These are phyloP conservation scores for Colletotrichum karsti DNA, from an alignment of 2,329 filamentous ascomycete genomes.

Conservation along the genomic window DNA sequence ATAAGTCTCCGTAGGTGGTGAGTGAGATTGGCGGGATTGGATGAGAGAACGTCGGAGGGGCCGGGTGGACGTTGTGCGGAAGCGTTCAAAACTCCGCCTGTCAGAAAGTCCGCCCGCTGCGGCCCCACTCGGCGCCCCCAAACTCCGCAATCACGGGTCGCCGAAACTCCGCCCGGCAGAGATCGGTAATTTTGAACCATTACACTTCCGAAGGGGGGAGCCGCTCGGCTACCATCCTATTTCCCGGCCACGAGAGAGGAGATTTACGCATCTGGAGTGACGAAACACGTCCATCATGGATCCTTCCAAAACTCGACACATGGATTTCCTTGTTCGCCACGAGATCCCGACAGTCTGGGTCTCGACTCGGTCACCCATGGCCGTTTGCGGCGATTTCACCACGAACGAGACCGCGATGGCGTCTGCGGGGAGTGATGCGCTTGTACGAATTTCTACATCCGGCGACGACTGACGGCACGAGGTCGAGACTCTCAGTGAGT, in stretches of 20 bases:
- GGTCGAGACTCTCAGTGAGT: neutral
- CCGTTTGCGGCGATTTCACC: conserved; percentile 14
- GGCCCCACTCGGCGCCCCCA: conserved; percentile 13
- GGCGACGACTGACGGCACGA: neutral
- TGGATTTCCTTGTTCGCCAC: neutral
- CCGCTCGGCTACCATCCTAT: too few relatives aligned
- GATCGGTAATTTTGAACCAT: neutral
- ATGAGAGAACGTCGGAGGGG: neutral
- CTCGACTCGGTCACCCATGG: neutral
- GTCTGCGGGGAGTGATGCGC: neutral
- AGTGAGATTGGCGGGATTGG: neutral
- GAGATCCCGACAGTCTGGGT: neutral
- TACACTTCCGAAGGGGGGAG: too few relatives aligned
- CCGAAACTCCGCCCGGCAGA: conserved; percentile 16
- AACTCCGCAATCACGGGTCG: conserved; percentile 7
- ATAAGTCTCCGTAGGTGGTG: too few relatives aligned
- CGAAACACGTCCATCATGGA: neutral
- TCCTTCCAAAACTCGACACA: neutral
- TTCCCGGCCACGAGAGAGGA: too few relatives aligned
- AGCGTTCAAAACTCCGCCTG: conserved; percentile 10
- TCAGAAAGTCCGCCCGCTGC: conserved; percentile 17
- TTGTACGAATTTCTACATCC: neutral
- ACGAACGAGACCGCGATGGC: neutral
- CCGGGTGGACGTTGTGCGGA: conserved; percentile 11
- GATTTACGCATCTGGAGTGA: too few relatives aligned